Evolutionary conservation across 148 eudicot species (phyloP).

Genomic region (Fallopia convolvulus): DNA sequence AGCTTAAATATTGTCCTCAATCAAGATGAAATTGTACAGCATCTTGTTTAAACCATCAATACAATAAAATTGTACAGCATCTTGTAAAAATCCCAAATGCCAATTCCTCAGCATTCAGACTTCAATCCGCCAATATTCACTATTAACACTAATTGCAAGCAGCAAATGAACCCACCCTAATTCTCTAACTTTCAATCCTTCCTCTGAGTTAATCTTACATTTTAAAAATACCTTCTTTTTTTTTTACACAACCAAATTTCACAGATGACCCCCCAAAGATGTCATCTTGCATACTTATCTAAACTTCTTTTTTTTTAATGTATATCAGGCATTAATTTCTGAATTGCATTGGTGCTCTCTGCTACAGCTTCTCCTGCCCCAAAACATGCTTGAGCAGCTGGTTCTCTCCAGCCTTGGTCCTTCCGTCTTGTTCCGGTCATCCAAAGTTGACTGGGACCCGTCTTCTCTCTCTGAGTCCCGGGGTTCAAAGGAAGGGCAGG

Average conservation of each 20-base stretch:
- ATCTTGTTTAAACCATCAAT: not conserved
- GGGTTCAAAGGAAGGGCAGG: constrained; percentile 68
- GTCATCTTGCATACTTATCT: not conserved
- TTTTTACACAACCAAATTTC: constrained; percentile 3
- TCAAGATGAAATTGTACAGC: not conserved
- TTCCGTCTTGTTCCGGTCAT: constrained; percentile 50
- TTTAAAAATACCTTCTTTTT: not conserved
- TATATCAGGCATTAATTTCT: constrained; percentile 61
- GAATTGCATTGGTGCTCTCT: constrained; percentile 87
- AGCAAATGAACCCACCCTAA: not conserved
- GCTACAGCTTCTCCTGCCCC: constrained; percentile 91
- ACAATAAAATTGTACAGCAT: not conserved
- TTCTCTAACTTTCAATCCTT: not conserved
- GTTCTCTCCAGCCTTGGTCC: constrained; percentile 61
- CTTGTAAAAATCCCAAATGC: not conserved
- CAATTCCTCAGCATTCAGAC: not conserved
- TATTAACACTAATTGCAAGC: not conserved
- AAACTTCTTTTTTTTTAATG: not conserved
- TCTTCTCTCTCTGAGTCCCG: constrained; percentile 44
- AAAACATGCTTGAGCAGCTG: constrained; percentile 86
- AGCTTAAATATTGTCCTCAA: no score
- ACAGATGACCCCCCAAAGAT: constrained; percentile 1
- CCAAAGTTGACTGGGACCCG: constrained; percentile 31
- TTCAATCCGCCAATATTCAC: not conserved
- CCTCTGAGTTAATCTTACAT: constrained; percentile 3